Evolutionary conservation across 2,329 filamentous ascomycete genomes (phyloP).

Genomic region (Nothopassalora personata): DNA sequence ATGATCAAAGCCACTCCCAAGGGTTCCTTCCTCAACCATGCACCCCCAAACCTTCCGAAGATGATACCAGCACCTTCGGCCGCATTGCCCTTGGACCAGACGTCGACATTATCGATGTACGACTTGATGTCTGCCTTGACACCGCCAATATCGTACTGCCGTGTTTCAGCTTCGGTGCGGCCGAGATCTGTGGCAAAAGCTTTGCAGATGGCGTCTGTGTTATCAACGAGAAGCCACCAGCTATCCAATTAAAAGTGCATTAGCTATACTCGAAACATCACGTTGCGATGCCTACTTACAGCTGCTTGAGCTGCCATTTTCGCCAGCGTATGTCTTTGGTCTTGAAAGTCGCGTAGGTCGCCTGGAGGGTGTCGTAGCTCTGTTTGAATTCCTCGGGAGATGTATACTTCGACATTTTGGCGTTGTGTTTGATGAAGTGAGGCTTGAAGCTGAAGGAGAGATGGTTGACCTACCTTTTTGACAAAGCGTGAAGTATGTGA

Average conservation of each 20-base stretch:
- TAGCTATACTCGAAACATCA: too few relatives aligned
- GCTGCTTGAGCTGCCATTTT: constrained; percentile 14
- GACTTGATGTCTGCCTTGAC: constrained; percentile 12
- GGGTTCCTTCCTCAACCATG: constrained; percentile 77
- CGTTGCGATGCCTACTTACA: neutral
- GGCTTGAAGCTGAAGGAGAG: neutral
- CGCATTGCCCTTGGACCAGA: constrained; percentile 4
- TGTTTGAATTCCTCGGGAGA: constrained; percentile 5
- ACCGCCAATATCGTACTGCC: constrained; percentile 7
- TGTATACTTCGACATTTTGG: constrained; percentile 4
- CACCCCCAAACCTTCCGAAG: constrained; percentile 60
- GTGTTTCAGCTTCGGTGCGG: constrained; percentile 8
- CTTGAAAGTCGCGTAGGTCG: constrained; percentile 9
- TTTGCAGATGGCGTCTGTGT: constrained; percentile 5
- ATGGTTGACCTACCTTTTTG: neutral
- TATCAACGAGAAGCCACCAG: constrained; percentile 11
- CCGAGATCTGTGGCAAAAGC: constrained; percentile 6
- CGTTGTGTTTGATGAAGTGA: neutral
- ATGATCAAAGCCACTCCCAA: constrained; percentile 76
- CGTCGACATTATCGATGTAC: constrained; percentile 9
- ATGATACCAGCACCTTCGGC: constrained; percentile 33
- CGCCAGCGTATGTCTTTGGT: constrained; percentile 13
- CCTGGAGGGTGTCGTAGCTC: constrained; percentile 6
- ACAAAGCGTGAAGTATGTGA: neutral
- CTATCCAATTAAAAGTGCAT: too few relatives aligned